phyloP scores from a whole-genome alignment of 805 yeast genomes.

The Candida maltosa region DNA sequence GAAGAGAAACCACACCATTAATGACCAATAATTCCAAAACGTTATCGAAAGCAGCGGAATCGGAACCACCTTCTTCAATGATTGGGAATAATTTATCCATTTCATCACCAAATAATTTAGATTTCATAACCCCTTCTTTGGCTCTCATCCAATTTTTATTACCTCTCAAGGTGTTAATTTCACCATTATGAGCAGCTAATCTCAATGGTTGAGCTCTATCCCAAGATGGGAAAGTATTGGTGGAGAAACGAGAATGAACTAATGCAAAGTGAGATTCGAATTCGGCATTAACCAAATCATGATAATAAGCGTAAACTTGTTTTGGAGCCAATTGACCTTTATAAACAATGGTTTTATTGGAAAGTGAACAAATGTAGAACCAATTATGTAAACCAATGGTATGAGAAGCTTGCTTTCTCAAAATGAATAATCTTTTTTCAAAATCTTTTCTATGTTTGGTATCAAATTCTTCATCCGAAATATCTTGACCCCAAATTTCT shows the following conservation, averaged over 20 bases:
- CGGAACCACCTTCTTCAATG: conserved; percentile 98
- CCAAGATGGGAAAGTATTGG: conserved; percentile 99
- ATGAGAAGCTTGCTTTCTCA: conserved; percentile 87
- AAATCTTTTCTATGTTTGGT: conserved; percentile 57
- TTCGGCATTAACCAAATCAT: conserved; percentile 86
- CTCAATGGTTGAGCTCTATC: conserved; percentile 98
- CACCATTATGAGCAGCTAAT: conserved; percentile 98
- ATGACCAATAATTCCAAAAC: conserved; percentile 88
- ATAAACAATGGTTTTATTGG: conserved; percentile 87
- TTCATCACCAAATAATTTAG: conserved; percentile 84
- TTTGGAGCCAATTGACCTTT: conserved; percentile 97
- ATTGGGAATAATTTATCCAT: conserved; percentile 89
- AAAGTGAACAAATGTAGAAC: conserved; percentile 94
- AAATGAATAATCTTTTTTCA: conserved; percentile 78
- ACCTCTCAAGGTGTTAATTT: conserved; percentile 94
- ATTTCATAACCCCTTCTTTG: conserved; percentile 93
- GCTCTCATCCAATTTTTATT: conserved; percentile 99
- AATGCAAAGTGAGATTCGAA: conserved; percentile 94
- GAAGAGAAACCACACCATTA: conserved; percentile 87
- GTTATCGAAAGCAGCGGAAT: conserved; percentile 96
- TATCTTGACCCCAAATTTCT: conserved; percentile 24
- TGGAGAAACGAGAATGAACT: conserved; percentile 95
- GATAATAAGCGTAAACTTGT: conserved; percentile 92
- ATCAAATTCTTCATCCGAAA: conserved; percentile 53
- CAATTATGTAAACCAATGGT: conserved; percentile 93